Evolutionary conservation across 2,329 filamentous ascomycete genomes (phyloP).

Genomic region (Fonsecaea monophora): DNA sequence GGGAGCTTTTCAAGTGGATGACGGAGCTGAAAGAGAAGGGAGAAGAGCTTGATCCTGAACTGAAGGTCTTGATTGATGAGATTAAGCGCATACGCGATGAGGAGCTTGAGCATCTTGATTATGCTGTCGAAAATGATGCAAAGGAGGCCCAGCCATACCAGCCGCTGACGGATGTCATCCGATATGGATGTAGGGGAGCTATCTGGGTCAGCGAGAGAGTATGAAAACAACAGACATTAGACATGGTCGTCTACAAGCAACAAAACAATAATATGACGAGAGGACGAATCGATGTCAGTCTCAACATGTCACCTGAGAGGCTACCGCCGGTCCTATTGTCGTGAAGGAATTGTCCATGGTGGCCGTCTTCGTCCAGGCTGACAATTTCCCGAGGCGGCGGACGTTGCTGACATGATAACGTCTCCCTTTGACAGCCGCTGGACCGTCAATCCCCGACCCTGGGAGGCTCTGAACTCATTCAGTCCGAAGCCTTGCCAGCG

Average conservation of each 20-base stretch:
- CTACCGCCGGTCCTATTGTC: background rate
- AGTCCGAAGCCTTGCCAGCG: background rate
- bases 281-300: background rate
- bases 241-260: background rate
- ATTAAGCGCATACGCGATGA: constrained; percentile 89
- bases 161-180: constrained; percentile 82
- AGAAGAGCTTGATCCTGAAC: constrained; percentile 79
- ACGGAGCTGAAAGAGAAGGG: constrained; percentile 75
- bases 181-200: constrained; percentile 86
- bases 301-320: background rate
- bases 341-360: background rate
- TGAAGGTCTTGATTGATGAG: constrained; percentile 73
- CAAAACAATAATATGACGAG: background rate
- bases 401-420: background rate
- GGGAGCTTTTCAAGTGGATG: constrained; percentile 80
- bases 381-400: background rate
- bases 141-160: constrained; percentile 90
- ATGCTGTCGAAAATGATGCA: constrained; percentile 91
- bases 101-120: constrained; percentile 94
- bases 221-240: constrained; percentile 36
- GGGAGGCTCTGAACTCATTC: background rate
- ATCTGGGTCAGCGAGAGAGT: constrained; percentile 78
- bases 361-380: background rate
- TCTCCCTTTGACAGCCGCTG: background rate
- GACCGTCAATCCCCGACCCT: background rate